Evolutionary conservation across 2,329 filamentous ascomycete species (phyloP), one percentile per base, ranked within the genome.

Genomic region (Trichocomaceae sp.): DNA sequence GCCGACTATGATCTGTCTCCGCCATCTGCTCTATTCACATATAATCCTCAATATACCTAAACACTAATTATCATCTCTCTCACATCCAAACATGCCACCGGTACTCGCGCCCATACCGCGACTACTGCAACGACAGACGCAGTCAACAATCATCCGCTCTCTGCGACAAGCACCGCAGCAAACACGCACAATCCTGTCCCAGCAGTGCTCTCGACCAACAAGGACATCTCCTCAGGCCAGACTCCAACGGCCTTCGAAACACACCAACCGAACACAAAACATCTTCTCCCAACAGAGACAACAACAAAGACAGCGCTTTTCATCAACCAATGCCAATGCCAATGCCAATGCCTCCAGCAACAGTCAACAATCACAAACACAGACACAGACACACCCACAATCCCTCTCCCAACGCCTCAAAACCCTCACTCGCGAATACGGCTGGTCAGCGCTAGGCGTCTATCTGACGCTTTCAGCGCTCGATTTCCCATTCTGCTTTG

Each of bases 401-500:
- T 82, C 84, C 7, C 70, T 93, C 42, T 85, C 85, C 2, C 83
- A 84, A 59, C 81, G 86, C 23, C 75, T 97, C 67, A 90, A 86
- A 72, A 90, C 88, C 68, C 81, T 99, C 46, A 90, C 87, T 2
- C 84, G 86, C 60, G 92, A 97, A 71, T 99, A 99, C 71, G 93
- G 93, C 41, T 97, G 91, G 90, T 82, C 88, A 3, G 91, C 91
- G 1, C 72, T 96, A 5, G 92, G 90, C n/a, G 88, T 99, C 13
- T 99, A 99, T 71, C 72, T 96, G 10, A 79, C 78, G 1, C 75
- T 99, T 53, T 91, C 88, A 42, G 86, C 88, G 37, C 75, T 96
- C 50, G 93, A 99, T 73, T 95, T 97, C 61, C 93, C 93, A 0
- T 88, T 97, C 68, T 97, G 92, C 74, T 99, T 96, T 75, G 73